phyloP scores from a whole-genome alignment of 129 eudicot species.

The Glebionis coronaria region DNA sequence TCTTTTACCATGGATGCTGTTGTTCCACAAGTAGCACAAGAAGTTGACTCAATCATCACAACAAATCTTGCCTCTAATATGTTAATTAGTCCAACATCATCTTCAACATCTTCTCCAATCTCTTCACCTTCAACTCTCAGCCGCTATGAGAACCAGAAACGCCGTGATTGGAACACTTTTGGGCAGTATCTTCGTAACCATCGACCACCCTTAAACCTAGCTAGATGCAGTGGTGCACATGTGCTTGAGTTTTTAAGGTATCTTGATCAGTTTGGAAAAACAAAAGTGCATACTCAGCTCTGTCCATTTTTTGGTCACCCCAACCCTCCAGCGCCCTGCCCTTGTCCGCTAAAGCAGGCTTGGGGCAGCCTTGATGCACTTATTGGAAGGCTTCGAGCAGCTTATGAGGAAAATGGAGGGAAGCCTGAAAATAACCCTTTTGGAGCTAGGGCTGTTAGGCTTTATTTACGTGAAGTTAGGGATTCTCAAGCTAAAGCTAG shows the following conservation, averaged over 20 bases:
- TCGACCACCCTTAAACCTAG: constrained; percentile 72
- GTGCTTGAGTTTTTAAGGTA: constrained; percentile 75
- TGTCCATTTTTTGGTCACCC: constrained; percentile 89
- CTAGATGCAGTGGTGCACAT: constrained; percentile 84
- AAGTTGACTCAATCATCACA: constrained; percentile 39
- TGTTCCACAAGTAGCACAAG: constrained; percentile 32
- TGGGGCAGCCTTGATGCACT: constrained; percentile 94
- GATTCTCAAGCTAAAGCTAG: constrained; percentile 81
- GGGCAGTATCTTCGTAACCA: constrained; percentile 91
- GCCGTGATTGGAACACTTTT: constrained; percentile 92
- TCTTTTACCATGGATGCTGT: constrained; percentile 33
- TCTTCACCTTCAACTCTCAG: constrained; percentile 55
- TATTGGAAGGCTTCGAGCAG: constrained; percentile 83
- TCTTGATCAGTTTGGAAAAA: constrained; percentile 84
- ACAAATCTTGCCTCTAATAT: constrained; percentile 23
- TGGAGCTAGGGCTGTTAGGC: constrained; percentile 86
- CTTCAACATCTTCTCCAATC: constrained; percentile 27
- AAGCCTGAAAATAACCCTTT: constrained; percentile 72
- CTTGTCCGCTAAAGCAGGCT: constrained; percentile 83
- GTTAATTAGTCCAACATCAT: constrained; percentile 19
- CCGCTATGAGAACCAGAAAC: constrained; percentile 89
- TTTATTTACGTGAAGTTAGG: constrained; percentile 76
- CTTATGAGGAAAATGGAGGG: constrained; percentile 82
- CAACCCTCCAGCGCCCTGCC: constrained; percentile 79
- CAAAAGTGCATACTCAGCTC: constrained; percentile 66